phyloP scores from a whole-genome alignment of 2,329 filamentous ascomycete genomes.

The Ophidiomyces ophidiicola region DNA sequence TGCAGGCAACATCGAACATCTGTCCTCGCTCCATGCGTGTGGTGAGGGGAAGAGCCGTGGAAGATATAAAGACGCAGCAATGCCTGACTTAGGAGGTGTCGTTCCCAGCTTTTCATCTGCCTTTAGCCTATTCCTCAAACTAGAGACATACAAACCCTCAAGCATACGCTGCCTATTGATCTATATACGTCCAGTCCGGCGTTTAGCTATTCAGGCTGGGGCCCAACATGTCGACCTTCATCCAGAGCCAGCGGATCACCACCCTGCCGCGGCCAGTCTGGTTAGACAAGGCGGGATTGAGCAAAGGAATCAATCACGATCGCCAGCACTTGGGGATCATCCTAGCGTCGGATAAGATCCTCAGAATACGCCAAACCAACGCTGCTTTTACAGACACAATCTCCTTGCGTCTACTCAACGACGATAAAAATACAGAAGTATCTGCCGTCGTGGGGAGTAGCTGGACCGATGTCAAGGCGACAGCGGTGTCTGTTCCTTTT shows the following conservation, averaged over 20 bases:
- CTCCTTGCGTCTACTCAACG: conserved; percentile 2
- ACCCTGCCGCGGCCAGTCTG: background rate
- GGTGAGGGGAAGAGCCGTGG: too few relatives aligned
- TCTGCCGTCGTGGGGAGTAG: background rate
- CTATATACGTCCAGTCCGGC: too few relatives aligned
- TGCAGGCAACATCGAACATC: too few relatives aligned
- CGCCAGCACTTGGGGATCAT: conserved; percentile 5
- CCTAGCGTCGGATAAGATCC: background rate
- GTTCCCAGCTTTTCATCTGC: too few relatives aligned
- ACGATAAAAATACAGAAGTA: conserved; percentile 2
- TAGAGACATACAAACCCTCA: too few relatives aligned
- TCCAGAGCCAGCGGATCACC: background rate
- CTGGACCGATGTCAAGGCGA: background rate
- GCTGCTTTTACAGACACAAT: background rate
- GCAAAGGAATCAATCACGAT: conserved; percentile 2
- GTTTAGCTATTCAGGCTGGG: too few relatives aligned
- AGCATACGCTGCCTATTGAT: too few relatives aligned
- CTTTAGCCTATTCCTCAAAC: too few relatives aligned
- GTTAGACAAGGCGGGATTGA: conserved; percentile 2
- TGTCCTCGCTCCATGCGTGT: too few relatives aligned
- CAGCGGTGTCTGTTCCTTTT: background rate
- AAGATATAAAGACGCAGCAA: too few relatives aligned
- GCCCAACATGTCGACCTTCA: too few relatives aligned
- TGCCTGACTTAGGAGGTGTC: too few relatives aligned
- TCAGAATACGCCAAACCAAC: conserved; percentile 1